Percentiles rank a stretch among this genome's conserved stretches.
These are phyloP conservation scores for Sugiyamaella castrensis DNA, from an alignment of 1,139 yeast genomes.

Conservation along the genomic window DNA sequence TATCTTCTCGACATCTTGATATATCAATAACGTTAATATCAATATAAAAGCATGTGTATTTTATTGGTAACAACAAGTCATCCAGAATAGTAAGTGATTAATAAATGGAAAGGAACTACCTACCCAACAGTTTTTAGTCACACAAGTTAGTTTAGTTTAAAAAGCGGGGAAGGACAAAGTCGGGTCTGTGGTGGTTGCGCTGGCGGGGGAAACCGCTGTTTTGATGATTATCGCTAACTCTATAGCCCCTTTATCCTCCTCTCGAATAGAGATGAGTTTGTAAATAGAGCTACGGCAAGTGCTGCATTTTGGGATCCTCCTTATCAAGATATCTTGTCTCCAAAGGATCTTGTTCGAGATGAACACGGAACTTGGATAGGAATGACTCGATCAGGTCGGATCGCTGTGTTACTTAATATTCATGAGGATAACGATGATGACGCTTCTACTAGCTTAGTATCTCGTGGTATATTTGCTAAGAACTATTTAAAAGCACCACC, in stretches of 20 bases:
- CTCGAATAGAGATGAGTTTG: constrained; percentile 85
- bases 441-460: constrained; percentile 42
- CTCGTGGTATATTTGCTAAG: constrained; percentile 72
- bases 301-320: constrained; percentile 55
- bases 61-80: constrained; percentile 19
- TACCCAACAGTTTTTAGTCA: too few species aligned
- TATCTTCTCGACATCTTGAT: too few species aligned
- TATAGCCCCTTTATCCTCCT: constrained; percentile 54
- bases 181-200: background rate
- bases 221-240: background rate
- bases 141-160: too few species aligned
- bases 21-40: too few species aligned
- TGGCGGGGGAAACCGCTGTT: too few species aligned
- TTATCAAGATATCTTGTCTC: constrained; percentile 51
- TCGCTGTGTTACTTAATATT: constrained; percentile 76
- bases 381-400: constrained; percentile 54
- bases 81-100: constrained; percentile 16
- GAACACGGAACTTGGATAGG: constrained; percentile 96
- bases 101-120: background rate
- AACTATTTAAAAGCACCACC: constrained; percentile 47
- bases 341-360: constrained; percentile 67
- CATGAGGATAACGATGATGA: constrained; percentile 42
- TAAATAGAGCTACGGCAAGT: constrained; percentile 63
- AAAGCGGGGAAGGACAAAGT: background rate
- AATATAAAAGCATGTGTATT: constrained; percentile 18